Base-by-base conservation (phyloP, 2,329 filamentous ascomycete genomes). In the Tolypocladium ovalisporum region DNA sequence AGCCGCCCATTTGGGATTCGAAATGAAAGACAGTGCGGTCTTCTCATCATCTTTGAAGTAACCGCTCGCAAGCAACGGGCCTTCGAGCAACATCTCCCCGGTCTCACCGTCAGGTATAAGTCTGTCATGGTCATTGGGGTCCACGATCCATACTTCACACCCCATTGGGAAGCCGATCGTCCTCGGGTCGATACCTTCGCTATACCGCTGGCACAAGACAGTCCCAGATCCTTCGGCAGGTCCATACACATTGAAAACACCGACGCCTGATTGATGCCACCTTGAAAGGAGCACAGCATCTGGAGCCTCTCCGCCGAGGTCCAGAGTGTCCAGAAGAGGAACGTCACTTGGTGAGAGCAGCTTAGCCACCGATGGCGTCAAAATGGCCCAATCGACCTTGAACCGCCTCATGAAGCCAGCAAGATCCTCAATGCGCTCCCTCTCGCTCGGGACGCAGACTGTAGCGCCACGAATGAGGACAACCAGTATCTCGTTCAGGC, bases 1-100 rank as follows among this genome's bases (percentile, higher is more conserved):
- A 2, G 37, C 27, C 13, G 52, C 58, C 64, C 57, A 78, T 75
- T 32, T 77, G 63, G 59, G 81, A 80, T 53, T 76, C 74, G 27
- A 80, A 71, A 22, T 70, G 65, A 24, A 61, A 2, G 57, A 37
- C 27, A 19, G 15, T 2, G 39, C 66, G 1, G 65, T 69, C 55
- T 62, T 64, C 6, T 60, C 56, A 0, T 55, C 47, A 39, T 66
- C 60, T 4, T 60, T 54, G 4, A 68, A 57, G 40, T 64, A 72
- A 9, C 64, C 67, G 0, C 57, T 57, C 1, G 59, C 61, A 4
- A 70, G 54, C 1, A 64, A 37, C 4, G 65, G 64, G 0, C 67
- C 66, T 44, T 69, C 65, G 6, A 70, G 56, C 1, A 67, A 22
- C 2, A 69, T 56, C 54, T 70, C 68, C 4, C 67, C 68, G 7